Base-by-base conservation (phyloP, 176 grass and related monocot species). In the Ampelocalamus luodianensis region DNA sequence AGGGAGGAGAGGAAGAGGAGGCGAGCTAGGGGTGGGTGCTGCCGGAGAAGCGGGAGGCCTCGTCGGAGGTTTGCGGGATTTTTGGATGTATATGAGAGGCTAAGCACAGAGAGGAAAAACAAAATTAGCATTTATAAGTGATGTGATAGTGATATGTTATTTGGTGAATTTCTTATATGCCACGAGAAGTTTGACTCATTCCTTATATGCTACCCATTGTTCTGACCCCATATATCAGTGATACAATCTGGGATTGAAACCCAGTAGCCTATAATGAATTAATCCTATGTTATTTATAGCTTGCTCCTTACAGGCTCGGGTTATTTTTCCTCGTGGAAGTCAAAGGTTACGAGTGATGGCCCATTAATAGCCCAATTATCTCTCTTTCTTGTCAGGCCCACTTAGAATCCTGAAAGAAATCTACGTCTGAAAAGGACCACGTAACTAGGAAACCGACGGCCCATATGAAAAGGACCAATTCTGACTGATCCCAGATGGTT, bases 1-100 rank as follows among this genome's bases (percentile, higher is more conserved):
- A 6, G 71, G 65, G 48, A 27, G 49, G 71, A 68, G 71, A 40
- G 36, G 73, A 60, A 50, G 71, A 72, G 56, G 38, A 74, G 48
- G 17, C 40, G 76, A 5, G 40, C 55, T 7, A 62, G 40, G 8
- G 80, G 43, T 3, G 64, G n/a, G 13, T 24, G 66, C 7, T 61
- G 81, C 55, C 72, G 48, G 24, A 89, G 74, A 62, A 80, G 78
- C 42, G 83, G 70, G 68, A 92, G 79, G 60, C 79, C 90, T 67
- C 81, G 88, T 49, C 88, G 85, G 74, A 90, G 66, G 91, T 44
- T n/a, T n/a, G n/a, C n/a, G n/a, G n/a, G n/a, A n/a, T 45, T 45
- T 45, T 45, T 45, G 10, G 1, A 43, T 10, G 8, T 43, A 10
- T 43, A 43, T 44, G 42, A 45, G 43, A 45, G 43, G 43, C 10